Base-by-base conservation (phyloP, 192 early-diverging fungal genomes). In the Umbelopsis sp. region DNA sequence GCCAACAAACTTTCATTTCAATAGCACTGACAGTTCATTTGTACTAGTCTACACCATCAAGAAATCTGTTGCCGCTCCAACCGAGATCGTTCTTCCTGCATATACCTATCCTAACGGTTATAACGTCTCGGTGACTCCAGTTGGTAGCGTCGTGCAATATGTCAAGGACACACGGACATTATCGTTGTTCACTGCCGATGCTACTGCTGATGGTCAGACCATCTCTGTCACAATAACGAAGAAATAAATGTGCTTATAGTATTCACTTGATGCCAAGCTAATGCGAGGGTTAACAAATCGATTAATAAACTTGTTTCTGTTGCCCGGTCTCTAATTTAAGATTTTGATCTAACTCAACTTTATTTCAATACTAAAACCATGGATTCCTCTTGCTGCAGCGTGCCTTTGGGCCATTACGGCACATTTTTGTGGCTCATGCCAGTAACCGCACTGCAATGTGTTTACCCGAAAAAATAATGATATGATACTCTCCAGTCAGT, bases 81-180 rank as follows among this genome's bases (percentile, higher is more conserved):
- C 76, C 16, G 47, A 80, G 44, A 80, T 83, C 3, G 71, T 78
- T 38, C 62, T 74, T 0, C 74, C 71, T 21, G 45, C 72, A 41
- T 51, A 65, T 49, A 74, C 76, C 31, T 82, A 79, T 41, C 77
- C 81, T n/a, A 75, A 82, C 50, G 81, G 81, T 5, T 77, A 79
- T 66, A 72, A 73, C 25, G 81, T 82, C 2, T 72, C 78, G 43
- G 69, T 77, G 34, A 59, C 59, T 14, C 81, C 81, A 38, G 74
- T 62, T 43, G 68, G 66, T 24, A n/a, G 20, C 16, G 10, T 71
- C 4, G 38, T 44, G 1, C 44, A 50, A 29, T 71, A 59, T 29
- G n/a, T 54, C n/a, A 52, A 71, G 7, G 49, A 71, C 7, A 22
- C 10, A 38, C 17, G 51, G 16, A 71, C 69, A 16, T 53, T 71